A percentile compares a stretch with the other conserved stretches of the same genome.
Conservation (phyloP, 164 flowering plant species). For the Amborella trichopoda region DNA sequence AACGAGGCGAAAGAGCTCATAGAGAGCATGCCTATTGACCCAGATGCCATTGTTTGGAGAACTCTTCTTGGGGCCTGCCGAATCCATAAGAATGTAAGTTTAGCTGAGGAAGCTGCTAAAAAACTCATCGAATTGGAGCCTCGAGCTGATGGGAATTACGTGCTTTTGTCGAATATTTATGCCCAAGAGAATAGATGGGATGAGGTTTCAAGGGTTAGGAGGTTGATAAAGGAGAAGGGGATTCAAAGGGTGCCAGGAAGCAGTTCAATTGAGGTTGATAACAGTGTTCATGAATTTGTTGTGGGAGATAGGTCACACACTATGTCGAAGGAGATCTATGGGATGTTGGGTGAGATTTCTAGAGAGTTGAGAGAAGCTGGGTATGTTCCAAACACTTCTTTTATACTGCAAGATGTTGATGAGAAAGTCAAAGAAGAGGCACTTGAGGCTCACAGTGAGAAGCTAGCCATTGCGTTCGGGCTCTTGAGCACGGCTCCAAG, state of each 20-base stretch:
- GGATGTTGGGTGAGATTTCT: slow-evolving; percentile 8
- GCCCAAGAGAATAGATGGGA: slow-evolving; percentile 12
- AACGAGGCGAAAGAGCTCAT: slow-evolving; percentile 9
- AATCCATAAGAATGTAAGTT: slow-evolving; percentile 14
- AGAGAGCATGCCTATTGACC: slow-evolving; percentile 10
- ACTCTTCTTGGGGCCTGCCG: slow-evolving; percentile 22
- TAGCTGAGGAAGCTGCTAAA: slow-evolving; percentile 12
- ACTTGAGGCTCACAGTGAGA: slow-evolving; percentile 15
- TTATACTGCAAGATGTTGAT: slow-evolving; percentile 14
- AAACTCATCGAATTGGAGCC: slow-evolving; percentile 9
- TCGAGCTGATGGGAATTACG: slow-evolving; percentile 10
- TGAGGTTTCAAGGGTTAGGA: slow-evolving; percentile 8
- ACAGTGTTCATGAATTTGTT: slow-evolving; percentile 13
- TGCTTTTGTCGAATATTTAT: slow-evolving; percentile 11
- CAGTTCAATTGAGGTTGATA: slow-evolving; percentile 14
- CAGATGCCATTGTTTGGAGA: slow-evolving; percentile 10
- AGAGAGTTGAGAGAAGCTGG: slow-evolving; percentile 9
- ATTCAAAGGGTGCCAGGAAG: slow-evolving; percentile 12
- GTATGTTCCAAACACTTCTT: slow-evolving; percentile 8
- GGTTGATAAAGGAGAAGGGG: slow-evolving; percentile 8
- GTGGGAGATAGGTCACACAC: slow-evolving; percentile 14
- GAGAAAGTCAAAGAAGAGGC: slow-evolving; percentile 20
- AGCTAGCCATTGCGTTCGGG: slow-evolving; percentile 7
- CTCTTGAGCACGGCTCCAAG: slow-evolving; percentile 11
- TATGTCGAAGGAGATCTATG: slow-evolving; percentile 7